Base-by-base conservation (phyloP, 169 alveolate genomes). In the Cystoisospora suis region DNA sequence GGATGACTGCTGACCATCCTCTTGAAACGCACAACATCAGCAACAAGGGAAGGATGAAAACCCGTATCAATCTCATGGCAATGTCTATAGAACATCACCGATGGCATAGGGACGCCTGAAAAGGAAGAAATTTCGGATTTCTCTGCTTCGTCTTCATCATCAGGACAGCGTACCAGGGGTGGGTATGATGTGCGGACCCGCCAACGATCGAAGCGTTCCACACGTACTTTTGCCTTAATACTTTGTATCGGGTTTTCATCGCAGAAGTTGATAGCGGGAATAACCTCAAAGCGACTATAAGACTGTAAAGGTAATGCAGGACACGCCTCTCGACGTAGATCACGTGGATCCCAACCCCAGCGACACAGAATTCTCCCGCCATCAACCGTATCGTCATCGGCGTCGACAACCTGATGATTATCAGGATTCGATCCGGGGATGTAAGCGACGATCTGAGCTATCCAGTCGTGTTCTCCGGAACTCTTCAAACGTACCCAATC, bases 291-390 rank as follows among this genome's bases (percentile, higher is more conserved):
- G 17, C 17, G 75, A 69, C 93, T 86, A 75, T 90, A 90, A 29
- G 58, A 56, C 27, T 72, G 53, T 0, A 77, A 29, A 23, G 81
- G 86, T 32, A 90, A 34, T 15, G 42, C 89, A 5, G 86, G 93
- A 34, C 81, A 86, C 36, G 79, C 69, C 81, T 85, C 88, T 40
- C 42, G 29, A 17, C 77, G 69, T 23, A 90, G 69, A 34, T 90
- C 94, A 4, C 27, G 46, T 0, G 90, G 89, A 27, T 90, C 83
- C 94, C 94, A 90, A 1, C 89, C 94, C 94, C 94, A 90, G 2
- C 85, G 75, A 72, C 90, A 89, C 40, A 75, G 58, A 27, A 89
- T 89, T 32, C 34, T 38, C 2, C 93, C 93, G 17, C 61, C 89
- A n/a, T 34, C 36, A 29, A 44, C 40, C 34, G 47, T 83, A 12